Base-by-base conservation (phyloP, 805 yeast genomes). In the Wickerhamomyces chambardii region DNA sequence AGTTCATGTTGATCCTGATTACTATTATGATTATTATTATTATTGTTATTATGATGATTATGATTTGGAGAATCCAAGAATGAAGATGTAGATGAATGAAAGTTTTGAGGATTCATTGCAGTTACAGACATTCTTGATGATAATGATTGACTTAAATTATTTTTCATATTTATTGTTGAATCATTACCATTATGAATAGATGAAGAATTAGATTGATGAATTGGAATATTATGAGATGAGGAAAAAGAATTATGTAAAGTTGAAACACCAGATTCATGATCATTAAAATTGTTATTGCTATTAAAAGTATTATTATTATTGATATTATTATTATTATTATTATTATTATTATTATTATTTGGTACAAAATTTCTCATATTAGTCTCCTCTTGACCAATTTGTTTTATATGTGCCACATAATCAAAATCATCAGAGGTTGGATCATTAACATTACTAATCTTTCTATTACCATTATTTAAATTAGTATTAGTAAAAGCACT, bases 331-430 rank as follows among this genome's bases (percentile, higher is more conserved):
- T 19, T 19, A n/a, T 8, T 19, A 19, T 10, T 19, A 19, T 19
- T 19, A 19, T 7, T 19, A 7, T 8, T 19, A 19, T 19, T 19
- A 8, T 7, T 19, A 19, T 19, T 10, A 19, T 19, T 19, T 2
- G 7, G 22, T 8, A 10, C 7, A 6, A 24, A n/a, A 4, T 30
- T 14, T 30, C 32, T 30, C 15, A 30, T 25, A 18, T 25, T 32
- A 32, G 35, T 33, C 26, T 56, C 64, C 19, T 61, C 64, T 45
- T 64, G 67, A 16, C 77, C 76, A 46, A 77, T 68, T 39, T 65
- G 64, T 43, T 72, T 68, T 25, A 77, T 76, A 45, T 77, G 83
- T 7, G 81, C 80, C 12, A 75, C 73, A 44, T 77, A 77, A 50
- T 76, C 79, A 42, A 77, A 77, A 32, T 75, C 78, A 27, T 66